Percentiles rank a stretch among this genome's conserved stretches.
Evolutionary conservation across 768 basidiomycete genomes (phyloP).

Genomic region (Leccinum longicurvipes): DNA sequence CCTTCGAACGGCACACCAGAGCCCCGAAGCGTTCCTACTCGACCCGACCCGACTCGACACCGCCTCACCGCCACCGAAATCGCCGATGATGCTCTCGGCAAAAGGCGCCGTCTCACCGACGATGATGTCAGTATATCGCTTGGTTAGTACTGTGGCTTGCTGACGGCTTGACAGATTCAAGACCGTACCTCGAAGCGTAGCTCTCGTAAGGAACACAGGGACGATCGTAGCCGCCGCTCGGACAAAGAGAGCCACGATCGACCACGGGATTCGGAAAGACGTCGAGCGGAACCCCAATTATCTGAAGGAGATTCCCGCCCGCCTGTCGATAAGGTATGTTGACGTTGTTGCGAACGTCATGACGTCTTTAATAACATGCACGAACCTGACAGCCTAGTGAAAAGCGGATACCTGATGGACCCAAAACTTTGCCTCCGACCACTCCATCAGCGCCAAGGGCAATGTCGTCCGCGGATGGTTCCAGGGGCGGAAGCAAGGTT

Average conservation of each 20-base stretch:
- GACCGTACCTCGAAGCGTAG: slow-evolving; percentile 79
- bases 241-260: slow-evolving; percentile 73
- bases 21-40: slow-evolving; percentile 53
- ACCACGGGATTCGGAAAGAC: slow-evolving; percentile 63
- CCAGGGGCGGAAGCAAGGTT: slow-evolving; percentile 38
- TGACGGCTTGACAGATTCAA: slow-evolving; percentile 39
- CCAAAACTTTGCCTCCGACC: slow-evolving; percentile 51
- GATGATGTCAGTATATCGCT: slow-evolving; percentile 59
- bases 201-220: slow-evolving; percentile 78
- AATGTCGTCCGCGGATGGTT: slow-evolving; percentile 52
- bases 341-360: not conserved
- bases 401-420: slow-evolving; percentile 55
- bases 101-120: slow-evolving; percentile 63
- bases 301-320: slow-evolving; percentile 49
- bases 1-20: slow-evolving; percentile 38
- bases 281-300: slow-evolving; percentile 59
- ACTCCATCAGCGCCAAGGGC: slow-evolving; percentile 72
- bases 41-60: slow-evolving; percentile 59
- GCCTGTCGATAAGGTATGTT: slow-evolving; percentile 61
- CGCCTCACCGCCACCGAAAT: slow-evolving; percentile 41
- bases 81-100: slow-evolving; percentile 67
- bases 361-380: slow-evolving; percentile 3
- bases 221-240: slow-evolving; percentile 64
- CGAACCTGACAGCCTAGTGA: slow-evolving; percentile 41
- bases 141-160: slow-evolving; percentile 1